phyloP scores from a whole-genome alignment of 352 stramenopile genomes.

The Phytophthora crassamura region DNA sequence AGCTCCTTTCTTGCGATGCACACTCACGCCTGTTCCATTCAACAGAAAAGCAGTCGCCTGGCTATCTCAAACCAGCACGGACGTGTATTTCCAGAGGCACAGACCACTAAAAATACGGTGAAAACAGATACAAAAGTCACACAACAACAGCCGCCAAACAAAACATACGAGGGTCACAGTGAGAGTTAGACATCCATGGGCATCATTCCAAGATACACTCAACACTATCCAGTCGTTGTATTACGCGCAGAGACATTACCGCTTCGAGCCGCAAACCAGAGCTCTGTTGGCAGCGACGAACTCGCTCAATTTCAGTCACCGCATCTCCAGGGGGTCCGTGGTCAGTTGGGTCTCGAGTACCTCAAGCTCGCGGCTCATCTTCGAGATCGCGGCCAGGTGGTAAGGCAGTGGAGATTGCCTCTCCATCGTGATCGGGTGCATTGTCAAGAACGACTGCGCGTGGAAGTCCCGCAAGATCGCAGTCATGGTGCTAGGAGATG shows the following conservation, averaged over 20 bases:
- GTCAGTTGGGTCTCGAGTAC: conserved; percentile 39
- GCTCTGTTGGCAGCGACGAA: conserved; percentile 12
- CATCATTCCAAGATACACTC: conserved; percentile 4
- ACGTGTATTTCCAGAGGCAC: conserved; percentile 17
- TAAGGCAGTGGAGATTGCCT: conserved; percentile 70
- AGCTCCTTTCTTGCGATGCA: not conserved
- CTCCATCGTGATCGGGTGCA: conserved; percentile 68
- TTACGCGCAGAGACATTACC: conserved; percentile 29
- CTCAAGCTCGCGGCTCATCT: conserved; percentile 41
- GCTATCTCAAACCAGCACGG: not conserved
- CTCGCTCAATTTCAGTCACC: conserved; percentile 27
- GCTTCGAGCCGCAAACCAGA: conserved; percentile 5
- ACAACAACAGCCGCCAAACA: too few relatives aligned
- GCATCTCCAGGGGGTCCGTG: conserved; percentile 46
- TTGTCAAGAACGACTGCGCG: conserved; percentile 77
- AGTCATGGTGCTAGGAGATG: conserved; percentile 35
- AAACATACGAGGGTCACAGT: not conserved
- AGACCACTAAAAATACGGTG: conserved; percentile 27
- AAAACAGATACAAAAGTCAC: too few relatives aligned
- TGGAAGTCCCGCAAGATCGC: conserved; percentile 66
- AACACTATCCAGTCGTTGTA: conserved; percentile 29
- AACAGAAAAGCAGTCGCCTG: not conserved
- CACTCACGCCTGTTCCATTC: conserved; percentile 10
- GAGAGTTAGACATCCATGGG: not conserved
- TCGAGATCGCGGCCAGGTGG: conserved; percentile 57